Evolutionary conservation across 257 asterid genomes (phyloP), one percentile per base, ranked within the genome.

Genomic region (Gentiana straminea): DNA sequence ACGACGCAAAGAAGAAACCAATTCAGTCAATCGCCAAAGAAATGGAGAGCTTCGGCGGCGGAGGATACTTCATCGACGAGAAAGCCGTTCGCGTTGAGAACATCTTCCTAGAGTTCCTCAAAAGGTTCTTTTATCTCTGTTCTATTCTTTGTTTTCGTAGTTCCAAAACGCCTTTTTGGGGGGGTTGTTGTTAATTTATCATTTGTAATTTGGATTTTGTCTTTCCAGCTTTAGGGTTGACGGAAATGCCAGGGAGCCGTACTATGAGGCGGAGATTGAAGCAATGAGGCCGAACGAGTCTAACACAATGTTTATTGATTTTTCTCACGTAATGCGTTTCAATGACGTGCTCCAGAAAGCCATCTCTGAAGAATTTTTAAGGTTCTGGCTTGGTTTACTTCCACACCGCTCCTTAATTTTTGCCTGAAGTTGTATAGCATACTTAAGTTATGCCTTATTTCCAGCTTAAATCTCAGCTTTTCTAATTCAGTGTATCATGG

Each of bases 301-400:
- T 13, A 80, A 75, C 69, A 88, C 99, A 9, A 85, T 92, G 97
- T 92, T 80, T 71, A 70, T 92, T 61, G 97, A 92, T 70, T 92
- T 88, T 83, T 73, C 94, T 1, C 99, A 92, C 59, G 97, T 92
- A 38, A 85, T 83, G 94, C 87, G 81, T 51, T 88, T 79, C 65
- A 89, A 79, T 48, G 94, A 92, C 13, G 74, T 80, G 12, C 81
- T 92, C 53, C 97, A 92, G 60, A 78, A 72, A 67, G 91, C 95
- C 47, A 83, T 92, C 47, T 77, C 94, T 54, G 99, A 92, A 3
- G 97, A 92, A 56, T 88, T 83, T 65, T 70, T 83, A 67, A 84
- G 99, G 49, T 75, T 8, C 1, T 10, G 7, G 46, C 9, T 10
- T 41, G 7, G 46, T 41, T 41, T 5, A 5, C 2, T 3, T 41